phyloP scores from a whole-genome alignment of 2,329 filamentous ascomycete genomes.

The Alternaria ethzedia region DNA sequence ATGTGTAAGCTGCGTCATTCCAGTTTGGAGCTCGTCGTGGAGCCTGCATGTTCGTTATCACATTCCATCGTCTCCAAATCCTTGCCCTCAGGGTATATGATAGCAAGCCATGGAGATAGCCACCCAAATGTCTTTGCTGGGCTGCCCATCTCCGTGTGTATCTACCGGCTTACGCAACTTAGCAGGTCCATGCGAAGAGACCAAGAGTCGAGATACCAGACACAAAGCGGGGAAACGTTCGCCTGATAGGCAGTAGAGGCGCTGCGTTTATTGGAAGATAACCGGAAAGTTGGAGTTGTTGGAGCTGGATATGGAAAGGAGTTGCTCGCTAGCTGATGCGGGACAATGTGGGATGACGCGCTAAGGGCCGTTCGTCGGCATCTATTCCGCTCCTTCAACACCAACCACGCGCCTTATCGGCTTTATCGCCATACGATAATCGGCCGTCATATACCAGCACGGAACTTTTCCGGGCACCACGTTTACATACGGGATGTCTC shows the following conservation, averaged over 20 bases:
- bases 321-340: not conserved
- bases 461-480: not conserved
- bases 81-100: not conserved
- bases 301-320: not conserved
- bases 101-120: not conserved
- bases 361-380: not conserved
- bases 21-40: not conserved
- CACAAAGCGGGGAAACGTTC: not conserved
- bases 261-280: conserved; percentile 1
- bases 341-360: not conserved
- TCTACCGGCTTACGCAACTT: not conserved
- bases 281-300: not conserved
- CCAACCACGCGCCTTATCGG: conserved; percentile 1
- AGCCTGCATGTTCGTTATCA: not conserved
- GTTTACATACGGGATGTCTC: not conserved
- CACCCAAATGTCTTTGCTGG: not conserved
- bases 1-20: not conserved
- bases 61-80: not conserved
- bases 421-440: not conserved
- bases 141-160: not conserved
- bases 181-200: conserved; percentile 3
- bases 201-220: not conserved
- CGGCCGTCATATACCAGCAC: not conserved
- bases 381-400: conserved; percentile 9
- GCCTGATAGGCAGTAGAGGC: not conserved